Evolutionary conservation across 2,329 filamentous ascomycete species (phyloP).

Genomic region (Neopestalotiopsis sp.): DNA sequence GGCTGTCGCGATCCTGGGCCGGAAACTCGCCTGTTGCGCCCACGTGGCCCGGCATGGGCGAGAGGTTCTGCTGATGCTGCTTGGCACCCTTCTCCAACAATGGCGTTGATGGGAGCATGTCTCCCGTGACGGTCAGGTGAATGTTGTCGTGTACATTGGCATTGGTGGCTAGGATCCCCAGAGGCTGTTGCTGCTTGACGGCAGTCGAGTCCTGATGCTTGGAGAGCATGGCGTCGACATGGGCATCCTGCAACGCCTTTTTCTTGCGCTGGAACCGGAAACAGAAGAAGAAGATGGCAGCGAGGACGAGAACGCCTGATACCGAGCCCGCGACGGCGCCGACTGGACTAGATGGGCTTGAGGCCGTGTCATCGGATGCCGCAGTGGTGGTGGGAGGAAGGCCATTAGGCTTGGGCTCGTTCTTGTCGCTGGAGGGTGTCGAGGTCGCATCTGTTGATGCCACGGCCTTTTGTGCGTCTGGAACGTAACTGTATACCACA

Average conservation of each 20-base stretch:
- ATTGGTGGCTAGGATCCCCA: conserved; percentile 22
- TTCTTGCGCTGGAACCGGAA: conserved; percentile 28
- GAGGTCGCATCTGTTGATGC: background rate
- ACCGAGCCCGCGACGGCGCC: conserved; percentile 31
- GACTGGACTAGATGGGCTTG: conserved; percentile 22
- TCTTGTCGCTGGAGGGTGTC: background rate
- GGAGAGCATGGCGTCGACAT: conserved; percentile 20
- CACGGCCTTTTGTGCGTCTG: conserved; percentile 1
- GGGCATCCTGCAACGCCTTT: conserved; percentile 23
- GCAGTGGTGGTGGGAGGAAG: conserved; percentile 13
- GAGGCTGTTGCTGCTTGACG: conserved; percentile 11
- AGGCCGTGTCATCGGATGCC: conserved; percentile 13
- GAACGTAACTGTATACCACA: conserved; percentile 25
- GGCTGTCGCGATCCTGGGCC: background rate
- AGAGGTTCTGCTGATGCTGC: background rate
- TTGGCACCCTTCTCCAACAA: conserved; percentile 29
- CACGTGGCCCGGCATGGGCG: background rate
- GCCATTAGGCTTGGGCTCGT: background rate
- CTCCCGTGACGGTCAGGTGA: conserved; percentile 20
- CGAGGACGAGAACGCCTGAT: conserved; percentile 29
- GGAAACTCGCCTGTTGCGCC: conserved; percentile 12
- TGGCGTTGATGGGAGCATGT: conserved; percentile 29
- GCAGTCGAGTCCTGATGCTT: conserved; percentile 3
- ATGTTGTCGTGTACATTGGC: conserved; percentile 14
- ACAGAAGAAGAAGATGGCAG: conserved; percentile 27